Base-by-base conservation (phyloP, 208 protist species). In the Trypanosomatidae sp. region DNA sequence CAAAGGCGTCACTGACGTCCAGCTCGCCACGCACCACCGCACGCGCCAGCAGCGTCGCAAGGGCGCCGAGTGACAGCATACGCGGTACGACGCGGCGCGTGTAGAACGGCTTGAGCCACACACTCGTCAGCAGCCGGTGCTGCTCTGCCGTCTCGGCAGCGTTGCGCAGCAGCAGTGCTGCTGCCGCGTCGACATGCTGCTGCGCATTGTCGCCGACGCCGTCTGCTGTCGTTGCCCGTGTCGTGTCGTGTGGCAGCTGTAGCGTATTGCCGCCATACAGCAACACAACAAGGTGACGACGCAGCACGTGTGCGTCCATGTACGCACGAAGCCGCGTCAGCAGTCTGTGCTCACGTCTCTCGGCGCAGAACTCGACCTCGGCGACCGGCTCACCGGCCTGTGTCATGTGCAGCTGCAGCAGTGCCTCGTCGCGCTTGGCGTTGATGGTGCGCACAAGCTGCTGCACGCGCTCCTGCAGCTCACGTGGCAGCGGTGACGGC, bases 311-410 rank as follows among this genome's bases (percentile, higher is more conserved):
- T 3, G 41, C 46, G 2, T 35, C 48, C 3, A 85, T 25, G 71
- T 73, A 86, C 18, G 32, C 39, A 39, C 77, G 60, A 35, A 87
- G 44, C 25, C 65, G 61, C 19, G 58, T 57, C 1, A 72, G 25
- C 22, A 61, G 46, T 5, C 64, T 45, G 27, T 75, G 52, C 48
- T 84, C 71, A 21, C 52, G 56, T 25, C 66, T 61, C 20, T 57
- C 64, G 13, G 70, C 44, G 15, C 66, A 73, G 47, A 85, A 83
- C 49, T 83, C 68, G 0, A 88, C 82, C 53, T 92, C 77, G 0
- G 70, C 66, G 20, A 81, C 49, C 2, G 74, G 62, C 15, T 39
- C 55, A 2, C 66, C 63, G 44, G 83, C 78, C 65, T 88, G 83
- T 24, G 80, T 51, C 10, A 88, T 52, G 28, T 83, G 76, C 22